Base-by-base conservation (phyloP, 345 rosid species). In the Heritiera fomes region DNA sequence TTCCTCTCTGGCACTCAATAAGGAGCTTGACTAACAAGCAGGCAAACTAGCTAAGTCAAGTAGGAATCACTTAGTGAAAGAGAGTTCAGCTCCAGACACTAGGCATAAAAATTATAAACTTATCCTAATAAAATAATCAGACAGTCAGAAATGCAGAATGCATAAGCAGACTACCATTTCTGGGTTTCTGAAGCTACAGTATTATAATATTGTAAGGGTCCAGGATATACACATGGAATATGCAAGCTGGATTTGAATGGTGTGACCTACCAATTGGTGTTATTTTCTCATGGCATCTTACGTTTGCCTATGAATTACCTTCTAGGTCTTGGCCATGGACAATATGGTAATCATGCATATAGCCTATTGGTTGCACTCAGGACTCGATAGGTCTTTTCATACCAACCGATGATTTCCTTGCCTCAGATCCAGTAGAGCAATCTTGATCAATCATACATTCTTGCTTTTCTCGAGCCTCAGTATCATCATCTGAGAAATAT, bases 401-500 rank as follows among this genome's bases (percentile, higher is more conserved):
- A 75, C 92, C 96, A 63, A 82, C 86, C 78, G 79, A 80, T 1
- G 81, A 69, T 83, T 78, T 91, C 69, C 80, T 88, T 45, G 80
- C 65, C 81, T 90, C 90, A 0, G 82, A 72, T 76, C 71, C 89
- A 63, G 75, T 79, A 55, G 70, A 77, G 56, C 77, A 80, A 61
- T 80, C 85, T 85, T 83, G 69, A 72, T 87, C 77, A 65, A 69
- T 82, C 77, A 65, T 82, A 60, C 82, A 76, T 65, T 66, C 87
- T 68, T 78, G 84, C 80, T 82, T 82, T 77, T 61, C 82, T 52
- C 63, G 84, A 43, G 74, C 83, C 71, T 89, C 89, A 41, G 66
- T 75, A 77, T 90, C 97, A 77, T 87, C 97, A 83, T 89, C 97
- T 94, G 89, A 45, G 6, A 62, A 64, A 64, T 38, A 64, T 34